Evolutionary conservation across 352 stramenopile genomes (phyloP), one percentile per base, ranked within the genome.

Genomic region (Globisporangium radiosum): DNA sequence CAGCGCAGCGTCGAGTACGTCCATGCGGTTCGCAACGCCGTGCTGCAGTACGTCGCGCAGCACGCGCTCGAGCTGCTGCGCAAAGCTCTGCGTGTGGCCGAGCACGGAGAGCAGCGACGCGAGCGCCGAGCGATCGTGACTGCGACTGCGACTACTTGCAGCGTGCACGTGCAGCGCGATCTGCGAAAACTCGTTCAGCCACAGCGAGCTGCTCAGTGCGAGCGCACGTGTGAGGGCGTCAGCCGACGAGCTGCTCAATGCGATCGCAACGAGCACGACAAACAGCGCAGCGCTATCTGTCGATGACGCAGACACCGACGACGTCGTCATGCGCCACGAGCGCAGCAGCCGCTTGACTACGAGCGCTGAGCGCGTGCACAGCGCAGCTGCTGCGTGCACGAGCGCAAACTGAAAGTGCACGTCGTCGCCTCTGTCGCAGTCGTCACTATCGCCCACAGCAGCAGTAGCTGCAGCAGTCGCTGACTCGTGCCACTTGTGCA

Each of bases 141-240:
- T 33, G 25, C 25, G 25, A 8, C 10, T 33, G 25, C 25, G 25
- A 3, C 25, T 33, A 2, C 25, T 33, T 33, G 25, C 25, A 33
- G 47, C 6, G 37, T 43, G 38, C 1, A 66, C 33, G 33, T 63
- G 47, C n/a, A 68, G 52, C 13, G 60, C 60, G 8, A 53, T 52
- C 5, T 36, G 56, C 0, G 63, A 43, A 36, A 76, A 70, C 14
- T 61, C 49, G 47, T 76, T 76, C 19, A 79, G 54, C 71, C 71
- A 79, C 11, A 75, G n/a, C 1, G 69, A 76, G 44, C 54, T 63
- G 55, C 66, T 70, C 33, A 48, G 38, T 4, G 7, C 15, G 10
- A 76, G 36, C 3, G 69, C 37, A 0, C 10, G 13, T 25, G 5
- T 15, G 45, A 49, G 42, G 42, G 3, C 66, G 63, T 47, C 63